phyloP scores from a whole-genome alignment of 345 rosid genomes.

The Hypericum androsaemum region DNA sequence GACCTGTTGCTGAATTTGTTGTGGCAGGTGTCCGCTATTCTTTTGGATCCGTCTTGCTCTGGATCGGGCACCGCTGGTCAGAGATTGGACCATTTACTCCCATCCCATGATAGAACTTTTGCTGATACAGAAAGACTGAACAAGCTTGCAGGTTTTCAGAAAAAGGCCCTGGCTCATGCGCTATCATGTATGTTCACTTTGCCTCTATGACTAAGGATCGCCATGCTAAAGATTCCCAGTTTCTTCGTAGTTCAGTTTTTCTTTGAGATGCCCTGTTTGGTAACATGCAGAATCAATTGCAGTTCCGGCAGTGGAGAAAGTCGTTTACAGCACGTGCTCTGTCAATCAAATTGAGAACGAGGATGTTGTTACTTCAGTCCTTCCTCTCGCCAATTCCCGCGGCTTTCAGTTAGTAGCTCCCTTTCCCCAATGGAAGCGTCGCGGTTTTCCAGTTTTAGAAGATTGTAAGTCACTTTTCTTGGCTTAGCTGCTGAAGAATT shows the following conservation, averaged over 20 bases:
- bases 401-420: slow-evolving; percentile 62
- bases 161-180: slow-evolving; percentile 77
- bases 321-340: slow-evolving; percentile 93
- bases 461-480: slow-evolving; percentile 45
- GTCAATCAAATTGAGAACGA: slow-evolving; percentile 78
- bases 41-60: slow-evolving; percentile 93
- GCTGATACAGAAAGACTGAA: slow-evolving; percentile 43
- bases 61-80: slow-evolving; percentile 82
- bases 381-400: slow-evolving; percentile 39
- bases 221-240: background rate
- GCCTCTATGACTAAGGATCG: background rate
- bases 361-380: slow-evolving; percentile 59
- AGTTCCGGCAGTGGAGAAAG: slow-evolving; percentile 56
- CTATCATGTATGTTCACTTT: slow-evolving; percentile 47
- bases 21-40: slow-evolving; percentile 62
- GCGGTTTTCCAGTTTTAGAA: slow-evolving; percentile 60
- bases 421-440: slow-evolving; percentile 62
- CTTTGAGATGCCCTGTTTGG: no score
- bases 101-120: slow-evolving; percentile 37
- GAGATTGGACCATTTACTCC: slow-evolving; percentile 86
- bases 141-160: slow-evolving; percentile 77
- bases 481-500: no score
- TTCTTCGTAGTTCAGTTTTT: no score
- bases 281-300: slow-evolving; percentile 2
- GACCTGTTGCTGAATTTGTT: background rate